Conservation (phyloP, 176 grass and related monocot species). For the Calamus simplicifolius region DNA sequence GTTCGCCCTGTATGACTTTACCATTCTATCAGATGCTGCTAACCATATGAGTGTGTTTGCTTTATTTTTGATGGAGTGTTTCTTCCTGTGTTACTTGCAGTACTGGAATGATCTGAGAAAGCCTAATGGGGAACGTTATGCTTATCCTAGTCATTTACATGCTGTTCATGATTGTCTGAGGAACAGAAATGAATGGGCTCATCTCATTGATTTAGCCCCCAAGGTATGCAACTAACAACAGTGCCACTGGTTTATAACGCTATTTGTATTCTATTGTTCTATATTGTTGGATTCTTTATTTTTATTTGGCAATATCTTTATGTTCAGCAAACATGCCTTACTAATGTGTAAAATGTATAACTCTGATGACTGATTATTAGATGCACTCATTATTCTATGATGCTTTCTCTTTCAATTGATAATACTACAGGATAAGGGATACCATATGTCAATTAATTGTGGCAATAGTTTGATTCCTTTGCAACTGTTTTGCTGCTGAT, state of each 20-base stretch:
- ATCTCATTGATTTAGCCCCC: slow-evolving; percentile 64
- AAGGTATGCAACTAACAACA: slow-evolving; percentile 33
- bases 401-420: no score
- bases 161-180: slow-evolving; percentile 76
- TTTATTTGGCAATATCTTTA: not conserved
- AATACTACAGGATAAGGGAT: no score
- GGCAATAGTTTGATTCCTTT: no score
- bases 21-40: not conserved
- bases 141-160: slow-evolving; percentile 41
- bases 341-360: no score
- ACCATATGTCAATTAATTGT: no score
- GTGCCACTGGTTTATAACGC: not conserved
- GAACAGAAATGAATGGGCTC: slow-evolving; percentile 68
- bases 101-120: slow-evolving; percentile 60
- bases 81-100: slow-evolving; percentile 32
- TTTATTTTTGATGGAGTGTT: not conserved
- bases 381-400: no score
- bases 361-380: no score
- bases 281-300: slow-evolving; percentile 1
- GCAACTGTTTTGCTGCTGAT: no score
- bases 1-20: slow-evolving; percentile 43
- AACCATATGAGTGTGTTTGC: not conserved
- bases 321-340: no score
- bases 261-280: slow-evolving; percentile 5
- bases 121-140: slow-evolving; percentile 48